Evolutionary conservation across 805 yeast species (phyloP).

Genomic region (Cephaloascus fragrans): DNA sequence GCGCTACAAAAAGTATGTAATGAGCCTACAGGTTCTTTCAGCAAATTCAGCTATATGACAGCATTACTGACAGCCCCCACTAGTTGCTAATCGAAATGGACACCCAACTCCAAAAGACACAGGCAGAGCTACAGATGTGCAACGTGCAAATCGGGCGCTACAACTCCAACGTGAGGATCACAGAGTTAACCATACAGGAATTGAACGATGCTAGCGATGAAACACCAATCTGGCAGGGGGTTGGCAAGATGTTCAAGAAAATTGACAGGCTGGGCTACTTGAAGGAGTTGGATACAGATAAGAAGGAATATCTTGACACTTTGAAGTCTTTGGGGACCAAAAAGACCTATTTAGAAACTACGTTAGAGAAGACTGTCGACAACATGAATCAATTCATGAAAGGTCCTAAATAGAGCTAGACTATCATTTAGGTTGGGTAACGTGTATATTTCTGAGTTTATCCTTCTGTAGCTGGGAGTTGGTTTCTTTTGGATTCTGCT

Average conservation of each 20-base stretch:
- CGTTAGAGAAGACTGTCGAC: conserved; percentile 64
- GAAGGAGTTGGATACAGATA: conserved; percentile 38
- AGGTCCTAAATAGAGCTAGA: no score
- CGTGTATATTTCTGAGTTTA: no score
- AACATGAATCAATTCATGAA: conserved; percentile 44
- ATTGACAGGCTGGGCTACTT: conserved; percentile 37
- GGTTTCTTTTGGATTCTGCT: no score
- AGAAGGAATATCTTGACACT: conserved; percentile 45
- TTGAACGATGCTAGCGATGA: conserved; percentile 34
- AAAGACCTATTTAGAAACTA: conserved; percentile 62
- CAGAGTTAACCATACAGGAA: conserved; percentile 48
- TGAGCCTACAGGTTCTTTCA: no score
- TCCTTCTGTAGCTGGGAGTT: no score
- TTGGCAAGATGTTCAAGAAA: conserved; percentile 65
- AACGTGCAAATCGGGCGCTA: conserved; percentile 39
- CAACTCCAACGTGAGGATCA: conserved; percentile 39
- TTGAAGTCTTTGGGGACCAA: conserved; percentile 55
- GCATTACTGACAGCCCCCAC: background rate
- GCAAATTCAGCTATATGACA: background rate
- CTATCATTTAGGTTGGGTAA: no score
- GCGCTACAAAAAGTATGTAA: conserved; percentile 29
- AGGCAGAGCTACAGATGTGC: conserved; percentile 49
- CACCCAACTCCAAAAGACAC: conserved; percentile 47
- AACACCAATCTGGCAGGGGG: conserved; percentile 69
- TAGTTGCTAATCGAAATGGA: conserved; percentile 58